Percentiles rank a stretch among this genome's conserved stretches.
These are phyloP conservation scores for Penstemon davidsonii DNA, from an alignment of 257 asterid genomes.

Conservation along the genomic window DNA sequence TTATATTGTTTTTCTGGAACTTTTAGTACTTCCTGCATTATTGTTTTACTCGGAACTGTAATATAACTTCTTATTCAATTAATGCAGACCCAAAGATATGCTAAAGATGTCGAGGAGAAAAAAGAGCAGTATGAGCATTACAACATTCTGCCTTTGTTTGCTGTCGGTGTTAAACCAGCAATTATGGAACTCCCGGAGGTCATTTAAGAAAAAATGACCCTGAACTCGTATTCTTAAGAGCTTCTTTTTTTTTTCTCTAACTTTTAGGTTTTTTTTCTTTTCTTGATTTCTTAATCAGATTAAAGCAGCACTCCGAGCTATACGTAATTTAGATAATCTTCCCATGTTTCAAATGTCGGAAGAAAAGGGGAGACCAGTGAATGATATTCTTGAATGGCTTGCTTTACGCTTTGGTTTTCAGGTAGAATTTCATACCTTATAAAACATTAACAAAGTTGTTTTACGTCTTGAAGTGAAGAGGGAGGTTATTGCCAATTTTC, in stretches of 20 bases:
- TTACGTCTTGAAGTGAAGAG: no score
- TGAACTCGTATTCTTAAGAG: not conserved
- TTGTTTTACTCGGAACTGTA: conserved; percentile 6
- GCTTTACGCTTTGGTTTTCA: conserved; percentile 90
- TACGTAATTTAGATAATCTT: conserved; percentile 64
- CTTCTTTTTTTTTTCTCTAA: conserved; percentile 18
- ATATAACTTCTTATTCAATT: conserved; percentile 9
- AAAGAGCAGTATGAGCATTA: conserved; percentile 79
- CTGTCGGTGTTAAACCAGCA: conserved; percentile 85
- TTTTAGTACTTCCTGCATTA: conserved; percentile 1
- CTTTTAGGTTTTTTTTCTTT: conserved; percentile 7
- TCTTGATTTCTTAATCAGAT: conserved; percentile 51
- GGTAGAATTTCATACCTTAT: conserved; percentile 43
- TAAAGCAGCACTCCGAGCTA: conserved; percentile 76
- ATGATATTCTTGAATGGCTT: conserved; percentile 95
- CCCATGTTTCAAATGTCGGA: conserved; percentile 62
- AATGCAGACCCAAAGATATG: conserved; percentile 62
- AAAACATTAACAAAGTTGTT: not conserved
- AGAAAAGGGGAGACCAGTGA: conserved; percentile 52
- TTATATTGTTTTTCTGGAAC: conserved; percentile 19
- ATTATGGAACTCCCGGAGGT: conserved; percentile 99
- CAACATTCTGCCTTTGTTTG: conserved; percentile 89
- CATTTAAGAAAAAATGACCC: conserved; percentile 25
- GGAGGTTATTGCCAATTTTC: no score
- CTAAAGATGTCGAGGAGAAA: conserved; percentile 88